A percentile compares a stretch with the other conserved stretches of the same genome.
Conservation (phyloP, 371 early-diverging fungal species). For the Mortierella sp. region DNA sequence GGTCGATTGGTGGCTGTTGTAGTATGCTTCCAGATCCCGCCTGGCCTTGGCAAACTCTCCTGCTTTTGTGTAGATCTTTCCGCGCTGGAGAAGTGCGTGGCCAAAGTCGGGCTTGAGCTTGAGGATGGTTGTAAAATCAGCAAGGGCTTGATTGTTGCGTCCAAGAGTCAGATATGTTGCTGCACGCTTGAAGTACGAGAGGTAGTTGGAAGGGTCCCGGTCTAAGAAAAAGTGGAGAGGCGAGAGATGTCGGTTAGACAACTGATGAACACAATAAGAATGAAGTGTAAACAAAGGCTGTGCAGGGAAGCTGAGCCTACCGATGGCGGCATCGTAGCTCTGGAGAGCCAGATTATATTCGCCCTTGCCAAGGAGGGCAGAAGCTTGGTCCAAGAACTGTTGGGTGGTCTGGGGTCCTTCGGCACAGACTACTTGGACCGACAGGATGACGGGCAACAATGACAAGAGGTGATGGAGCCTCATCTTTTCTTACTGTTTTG, state of each 20-base stretch:
- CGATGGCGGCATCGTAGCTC: constrained; percentile 80
- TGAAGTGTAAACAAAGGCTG: background rate
- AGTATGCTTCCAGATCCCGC: constrained; percentile 64
- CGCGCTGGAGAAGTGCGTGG: constrained; percentile 87
- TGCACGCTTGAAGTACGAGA: constrained; percentile 89
- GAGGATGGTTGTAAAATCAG: constrained; percentile 85
- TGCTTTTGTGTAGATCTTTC: constrained; percentile 78
- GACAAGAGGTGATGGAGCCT: constrained; percentile 43
- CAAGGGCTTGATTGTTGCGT: constrained; percentile 76
- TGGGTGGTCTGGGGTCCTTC: constrained; percentile 66
- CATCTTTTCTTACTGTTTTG: constrained; percentile 22
- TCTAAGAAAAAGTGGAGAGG: constrained; percentile 49
- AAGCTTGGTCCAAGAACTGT: constrained; percentile 76
- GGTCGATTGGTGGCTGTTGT: constrained; percentile 35
- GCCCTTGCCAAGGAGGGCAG: constrained; percentile 67
- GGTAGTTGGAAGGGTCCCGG: constrained; percentile 83
- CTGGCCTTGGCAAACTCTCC: constrained; percentile 78
- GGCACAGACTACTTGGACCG: constrained; percentile 39
- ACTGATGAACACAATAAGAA: background rate
- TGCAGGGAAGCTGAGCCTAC: constrained; percentile 59
- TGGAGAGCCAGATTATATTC: constrained; percentile 76
- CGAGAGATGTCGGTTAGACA: background rate
- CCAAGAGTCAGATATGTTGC: constrained; percentile 87
- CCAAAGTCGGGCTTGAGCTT: constrained; percentile 86
- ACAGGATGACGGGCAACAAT: constrained; percentile 42